These are phyloP conservation scores for Zygnema cylindricum DNA, from an alignment of 139 green algal genomes.

Conservation along the genomic window DNA sequence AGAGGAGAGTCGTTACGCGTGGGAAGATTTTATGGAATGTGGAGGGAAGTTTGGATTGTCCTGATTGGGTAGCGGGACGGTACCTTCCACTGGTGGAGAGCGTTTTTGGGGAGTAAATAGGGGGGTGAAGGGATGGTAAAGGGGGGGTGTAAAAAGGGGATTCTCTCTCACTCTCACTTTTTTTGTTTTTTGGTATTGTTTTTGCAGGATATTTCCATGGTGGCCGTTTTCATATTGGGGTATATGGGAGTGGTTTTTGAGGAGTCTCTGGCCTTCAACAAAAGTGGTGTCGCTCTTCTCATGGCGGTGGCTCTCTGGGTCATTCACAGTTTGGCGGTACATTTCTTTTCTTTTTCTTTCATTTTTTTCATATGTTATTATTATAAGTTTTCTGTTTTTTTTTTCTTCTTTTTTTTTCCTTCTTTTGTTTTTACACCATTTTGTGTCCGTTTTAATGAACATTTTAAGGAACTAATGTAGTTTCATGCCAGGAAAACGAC, in stretches of 20 bases:
- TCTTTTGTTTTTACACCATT: background rate
- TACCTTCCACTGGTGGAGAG: too few species aligned
- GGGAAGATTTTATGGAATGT: too few species aligned
- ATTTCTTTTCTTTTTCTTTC: background rate
- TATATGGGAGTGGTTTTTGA: conserved; percentile 80
- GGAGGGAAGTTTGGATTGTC: too few species aligned
- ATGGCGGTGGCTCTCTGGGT: conserved; percentile 78
- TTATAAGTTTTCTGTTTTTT: too few species aligned
- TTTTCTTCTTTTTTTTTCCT: background rate
- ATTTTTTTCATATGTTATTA: background rate
- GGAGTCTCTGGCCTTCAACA: conserved; percentile 76
- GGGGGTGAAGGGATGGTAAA: too few species aligned
- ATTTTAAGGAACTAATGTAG: too few species aligned
- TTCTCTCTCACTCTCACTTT: background rate
- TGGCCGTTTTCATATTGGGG: conserved; percentile 65
- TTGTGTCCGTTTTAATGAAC: too few species aligned
- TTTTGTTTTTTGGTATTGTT: background rate
- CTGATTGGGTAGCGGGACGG: too few species aligned
- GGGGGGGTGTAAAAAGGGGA: too few species aligned
- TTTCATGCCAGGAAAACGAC: too few species aligned
- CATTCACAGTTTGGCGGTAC: conserved; percentile 64
- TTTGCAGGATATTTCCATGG: conserved; percentile 60
- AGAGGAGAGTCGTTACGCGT: too few species aligned
- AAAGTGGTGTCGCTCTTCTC: conserved; percentile 73
- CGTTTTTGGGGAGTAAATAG: too few species aligned